These are phyloP conservation scores for Puccinellia tenuiflora DNA, from an alignment of 176 grass and related monocot genomes.

Conservation along the genomic window DNA sequence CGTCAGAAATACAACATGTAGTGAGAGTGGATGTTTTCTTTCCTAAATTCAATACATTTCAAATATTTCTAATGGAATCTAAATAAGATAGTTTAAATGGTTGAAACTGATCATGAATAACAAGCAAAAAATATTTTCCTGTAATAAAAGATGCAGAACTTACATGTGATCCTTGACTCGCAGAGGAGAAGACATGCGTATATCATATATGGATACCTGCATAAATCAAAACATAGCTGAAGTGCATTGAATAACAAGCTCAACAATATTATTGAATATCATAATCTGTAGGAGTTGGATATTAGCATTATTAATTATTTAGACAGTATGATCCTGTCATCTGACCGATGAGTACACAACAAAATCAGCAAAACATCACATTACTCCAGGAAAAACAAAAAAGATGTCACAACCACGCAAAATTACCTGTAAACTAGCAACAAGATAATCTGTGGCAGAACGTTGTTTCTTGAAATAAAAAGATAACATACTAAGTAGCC, in stretches of 20 bases:
- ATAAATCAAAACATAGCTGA: slow-evolving; percentile 17
- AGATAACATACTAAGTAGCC: not conserved
- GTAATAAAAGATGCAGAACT: slow-evolving; percentile 28
- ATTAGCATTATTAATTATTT: not conserved
- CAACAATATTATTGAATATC: not conserved
- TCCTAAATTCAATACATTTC: not conserved
- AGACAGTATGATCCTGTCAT: not conserved
- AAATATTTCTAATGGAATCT: not conserved
- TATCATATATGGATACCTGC: slow-evolving; percentile 87
- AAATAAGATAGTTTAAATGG: not conserved
- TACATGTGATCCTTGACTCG: slow-evolving; percentile 97
- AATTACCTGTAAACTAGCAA: not conserved
- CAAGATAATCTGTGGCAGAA: not conserved
- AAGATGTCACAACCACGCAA: not conserved
- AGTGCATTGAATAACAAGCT: slow-evolving; percentile 3
- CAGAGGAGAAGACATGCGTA: slow-evolving; percentile 84
- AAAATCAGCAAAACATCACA: not conserved
- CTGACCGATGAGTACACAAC: not conserved
- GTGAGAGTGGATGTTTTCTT: not conserved
- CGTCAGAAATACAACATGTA: slow-evolving; percentile 1
- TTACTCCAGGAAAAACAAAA: not conserved
- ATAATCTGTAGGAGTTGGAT: not conserved
- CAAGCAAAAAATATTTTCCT: not conserved
- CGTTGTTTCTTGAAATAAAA: not conserved
- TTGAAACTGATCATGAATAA: not conserved